Base-by-base conservation (phyloP, 2,329 filamentous ascomycete species). In the Phoma sp. region DNA sequence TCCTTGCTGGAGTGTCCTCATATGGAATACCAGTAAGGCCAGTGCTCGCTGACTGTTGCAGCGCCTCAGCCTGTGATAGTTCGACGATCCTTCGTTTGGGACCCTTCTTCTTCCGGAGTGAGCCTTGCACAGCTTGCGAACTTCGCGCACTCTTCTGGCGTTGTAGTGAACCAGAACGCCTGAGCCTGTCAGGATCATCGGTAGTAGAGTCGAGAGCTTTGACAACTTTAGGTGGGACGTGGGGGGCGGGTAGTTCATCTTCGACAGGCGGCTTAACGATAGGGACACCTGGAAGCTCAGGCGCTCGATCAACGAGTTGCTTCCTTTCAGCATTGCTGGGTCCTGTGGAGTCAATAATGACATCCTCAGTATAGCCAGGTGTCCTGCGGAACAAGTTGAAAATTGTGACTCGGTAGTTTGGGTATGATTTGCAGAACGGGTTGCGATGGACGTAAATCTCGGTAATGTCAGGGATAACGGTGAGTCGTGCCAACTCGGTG, bases 381-480 rank as follows among this genome's bases (percentile, higher is more conserved):
- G 91, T 92, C 54, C 86, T 88, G 59, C 95, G 87, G 81, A 99
- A 99, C 2, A 98, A 82, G 67, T 98, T 99, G 85, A 99, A 97
- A 59, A 98, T 96, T 17, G 87, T 90, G 60, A 96, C 83, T 42
- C 95, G 87, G 72, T 96, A 96, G 64, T 89, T 87, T 54, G 88
- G 83, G 71, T 97, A 91, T 1, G 92, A 93, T 64, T 90, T 91
- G 36, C 89, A 90, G 67, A 98, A 97, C 0, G 93, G 91, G 67
- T 99, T 99, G 18, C 92, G 91, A 57, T 90, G 85, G 14, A 99
- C 89, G 83, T 93, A 99, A 26, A 99, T 88, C 73, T 98, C 93
- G 54, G 88, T 87, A 61, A 99, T 89, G 47, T 97, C 91, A 21
- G 95, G 93, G 45, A 97, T 92, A 46, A 89, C 88, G 1, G 93